These are phyloP conservation scores for Suhomyces ambrosiae DNA, from an alignment of 1,139 yeast species.

Conservation along the genomic window DNA sequence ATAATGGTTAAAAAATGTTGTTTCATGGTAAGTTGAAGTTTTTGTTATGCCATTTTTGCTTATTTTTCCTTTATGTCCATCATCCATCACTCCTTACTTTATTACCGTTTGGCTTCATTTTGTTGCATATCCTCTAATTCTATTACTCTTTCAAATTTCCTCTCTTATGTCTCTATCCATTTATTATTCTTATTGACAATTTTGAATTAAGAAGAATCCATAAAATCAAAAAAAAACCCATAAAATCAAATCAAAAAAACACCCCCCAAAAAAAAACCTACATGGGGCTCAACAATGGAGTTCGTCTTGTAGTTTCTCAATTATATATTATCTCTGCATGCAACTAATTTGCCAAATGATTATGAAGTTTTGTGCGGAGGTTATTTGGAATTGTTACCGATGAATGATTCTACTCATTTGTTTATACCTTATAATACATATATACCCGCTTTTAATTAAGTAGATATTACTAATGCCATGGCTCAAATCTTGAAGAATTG, in stretches of 20 bases:
- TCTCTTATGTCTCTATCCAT: conserved; percentile 2
- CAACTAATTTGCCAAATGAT: conserved; percentile 3
- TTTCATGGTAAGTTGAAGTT: conserved; percentile 7
- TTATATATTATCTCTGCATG: conserved; percentile 1
- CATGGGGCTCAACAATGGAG: not conserved
- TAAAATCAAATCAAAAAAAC: conserved; percentile 6
- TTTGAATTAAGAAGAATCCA: conserved; percentile 9
- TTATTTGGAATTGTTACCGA: not conserved
- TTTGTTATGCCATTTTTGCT: conserved; percentile 4
- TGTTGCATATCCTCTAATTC: conserved; percentile 7
- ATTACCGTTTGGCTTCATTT: too few relatives aligned
- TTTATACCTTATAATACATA: conserved; percentile 8
- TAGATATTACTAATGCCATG: too few relatives aligned
- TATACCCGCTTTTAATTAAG: conserved; percentile 1
- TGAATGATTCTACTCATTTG: conserved; percentile 2
- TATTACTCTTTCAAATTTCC: conserved; percentile 1
- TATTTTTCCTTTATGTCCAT: conserved; percentile 4
- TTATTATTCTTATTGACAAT: conserved; percentile 10
- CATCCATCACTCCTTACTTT: too few relatives aligned
- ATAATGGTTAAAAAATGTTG: conserved; percentile 6
- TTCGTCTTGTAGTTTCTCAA: not conserved
- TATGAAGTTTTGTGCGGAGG: not conserved
- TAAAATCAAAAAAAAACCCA: conserved; percentile 2
- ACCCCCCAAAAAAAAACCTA: conserved; percentile 5
- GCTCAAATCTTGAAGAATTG: too few relatives aligned